phyloP scores from a whole-genome alignment of 108 stramenopile genomes.

The Hondaea fermentalgiana region DNA sequence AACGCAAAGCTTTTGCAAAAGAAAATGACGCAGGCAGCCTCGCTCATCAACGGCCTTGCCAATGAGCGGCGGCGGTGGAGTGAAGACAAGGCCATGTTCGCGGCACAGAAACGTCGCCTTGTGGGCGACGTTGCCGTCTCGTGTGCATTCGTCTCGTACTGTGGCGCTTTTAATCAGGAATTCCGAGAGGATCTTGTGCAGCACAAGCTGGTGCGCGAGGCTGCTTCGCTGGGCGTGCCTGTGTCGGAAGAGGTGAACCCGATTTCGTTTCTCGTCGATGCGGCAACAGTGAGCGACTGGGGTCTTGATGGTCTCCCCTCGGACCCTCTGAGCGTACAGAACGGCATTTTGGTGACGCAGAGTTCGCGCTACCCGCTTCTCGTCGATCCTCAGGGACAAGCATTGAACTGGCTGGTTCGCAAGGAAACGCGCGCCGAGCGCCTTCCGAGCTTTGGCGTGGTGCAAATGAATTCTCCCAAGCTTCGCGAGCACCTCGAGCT shows the following conservation, averaged over 20 bases:
- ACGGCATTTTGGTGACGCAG: constrained; percentile 81
- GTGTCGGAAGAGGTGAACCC: constrained; percentile 68
- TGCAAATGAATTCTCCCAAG: constrained; percentile 61
- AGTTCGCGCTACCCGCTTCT: constrained; percentile 71
- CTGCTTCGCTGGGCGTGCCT: constrained; percentile 62
- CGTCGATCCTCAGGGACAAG: constrained; percentile 82
- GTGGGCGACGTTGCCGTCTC: constrained; percentile 80
- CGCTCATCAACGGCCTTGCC: constrained; percentile 68
- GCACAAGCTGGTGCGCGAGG: constrained; percentile 68
- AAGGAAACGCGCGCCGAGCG: constrained; percentile 53
- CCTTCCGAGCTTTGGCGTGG: constrained; percentile 48
- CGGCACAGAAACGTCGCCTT: constrained; percentile 65
- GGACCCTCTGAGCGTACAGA: constrained; percentile 75
- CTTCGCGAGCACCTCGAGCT: constrained; percentile 75
- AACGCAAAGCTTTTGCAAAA: constrained; percentile 62
- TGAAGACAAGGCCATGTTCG: constrained; percentile 73
- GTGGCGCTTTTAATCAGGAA: constrained; percentile 81
- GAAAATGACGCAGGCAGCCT: constrained; percentile 77
- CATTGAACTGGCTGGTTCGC: constrained; percentile 71
- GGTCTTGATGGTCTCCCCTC: constrained; percentile 75
- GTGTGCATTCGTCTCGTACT: constrained; percentile 77
- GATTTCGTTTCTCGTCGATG: constrained; percentile 69
- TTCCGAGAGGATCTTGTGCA: constrained; percentile 68
- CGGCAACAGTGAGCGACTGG: constrained; percentile 78
- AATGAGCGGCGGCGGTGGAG: constrained; percentile 75